phyloP scores from a whole-genome alignment of 371 early-diverging fungal species.

The Mucor irregularis region DNA sequence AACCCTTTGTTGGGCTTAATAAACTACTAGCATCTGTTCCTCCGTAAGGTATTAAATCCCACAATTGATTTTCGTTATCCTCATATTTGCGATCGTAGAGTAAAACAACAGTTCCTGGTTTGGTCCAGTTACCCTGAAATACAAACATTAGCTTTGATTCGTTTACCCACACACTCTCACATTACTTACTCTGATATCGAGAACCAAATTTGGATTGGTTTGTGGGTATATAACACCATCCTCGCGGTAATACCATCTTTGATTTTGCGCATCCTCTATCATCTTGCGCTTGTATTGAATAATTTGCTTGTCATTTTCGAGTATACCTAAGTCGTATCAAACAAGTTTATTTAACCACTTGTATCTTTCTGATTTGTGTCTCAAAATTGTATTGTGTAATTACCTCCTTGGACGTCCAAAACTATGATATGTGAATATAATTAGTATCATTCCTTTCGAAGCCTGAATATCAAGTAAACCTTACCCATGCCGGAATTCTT shows the following conservation, averaged over 20 bases:
- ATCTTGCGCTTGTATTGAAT: constrained; percentile 52
- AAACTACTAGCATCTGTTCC: neutral
- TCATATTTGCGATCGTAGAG: constrained; percentile 47
- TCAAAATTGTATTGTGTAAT: no score
- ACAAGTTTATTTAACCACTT: neutral
- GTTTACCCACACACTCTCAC: neutral
- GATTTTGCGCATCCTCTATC: constrained; percentile 48
- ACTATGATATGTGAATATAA: constrained; percentile 19
- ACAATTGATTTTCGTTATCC: constrained; percentile 48
- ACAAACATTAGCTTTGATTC: neutral
- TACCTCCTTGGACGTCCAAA: constrained; percentile 48
- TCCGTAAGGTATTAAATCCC: constrained; percentile 42
- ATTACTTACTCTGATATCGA: constrained; percentile 47
- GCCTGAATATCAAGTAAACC: neutral
- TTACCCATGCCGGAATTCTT: constrained; percentile 36
- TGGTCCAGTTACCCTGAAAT: constrained; percentile 46
- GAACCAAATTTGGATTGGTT: constrained; percentile 42
- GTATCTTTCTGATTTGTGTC: neutral
- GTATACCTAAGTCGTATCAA: constrained; percentile 20
- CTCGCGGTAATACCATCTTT: constrained; percentile 52
- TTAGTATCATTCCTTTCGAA: neutral
- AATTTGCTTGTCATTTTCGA: constrained; percentile 45
- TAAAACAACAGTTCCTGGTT: constrained; percentile 45
- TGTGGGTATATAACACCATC: constrained; percentile 53
- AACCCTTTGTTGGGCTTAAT: neutral